phyloP scores from a whole-genome alignment of 2,329 filamentous ascomycete genomes.

The Paecilomyces formosus region DNA sequence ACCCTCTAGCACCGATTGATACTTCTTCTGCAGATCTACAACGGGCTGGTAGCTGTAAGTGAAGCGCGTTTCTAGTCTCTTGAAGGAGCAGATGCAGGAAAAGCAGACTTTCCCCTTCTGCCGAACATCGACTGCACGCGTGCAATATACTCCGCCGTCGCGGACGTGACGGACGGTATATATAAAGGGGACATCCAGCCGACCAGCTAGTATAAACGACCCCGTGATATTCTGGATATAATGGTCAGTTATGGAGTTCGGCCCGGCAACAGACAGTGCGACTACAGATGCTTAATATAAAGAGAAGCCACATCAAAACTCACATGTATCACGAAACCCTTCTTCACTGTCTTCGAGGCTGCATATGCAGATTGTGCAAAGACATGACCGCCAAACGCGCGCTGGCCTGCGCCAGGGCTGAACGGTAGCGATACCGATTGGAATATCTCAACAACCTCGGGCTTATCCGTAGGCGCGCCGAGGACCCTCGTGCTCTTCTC shows the following conservation, averaged over 20 bases:
- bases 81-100: conserved; percentile 47
- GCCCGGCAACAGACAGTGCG: not conserved
- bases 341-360: conserved; percentile 45
- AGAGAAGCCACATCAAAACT: conserved; percentile 7
- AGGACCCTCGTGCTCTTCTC: conserved; percentile 5
- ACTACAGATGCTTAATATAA: not conserved
- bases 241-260: not conserved
- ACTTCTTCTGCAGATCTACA: conserved; percentile 20
- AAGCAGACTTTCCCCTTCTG: conserved; percentile 45
- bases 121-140: conserved; percentile 45
- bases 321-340: conserved; percentile 47
- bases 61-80: conserved; percentile 31
- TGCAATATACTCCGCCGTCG: conserved; percentile 46
- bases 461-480: conserved; percentile 3
- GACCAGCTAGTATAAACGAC: conserved; percentile 44
- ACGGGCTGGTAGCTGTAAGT: conserved; percentile 23
- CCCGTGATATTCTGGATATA: conserved; percentile 42
- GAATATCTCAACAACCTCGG: conserved; percentile 23
- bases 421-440: conserved; percentile 23
- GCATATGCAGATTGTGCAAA: conserved; percentile 52
- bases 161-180: conserved; percentile 45
- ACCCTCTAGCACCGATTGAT: conserved; percentile 18
- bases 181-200: conserved; percentile 41
- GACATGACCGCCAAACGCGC: conserved; percentile 48
- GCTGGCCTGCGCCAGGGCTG: conserved; percentile 30